phyloP scores from a whole-genome alignment of 2,329 filamentous ascomycete genomes.

The Epichloe hybrida region DNA sequence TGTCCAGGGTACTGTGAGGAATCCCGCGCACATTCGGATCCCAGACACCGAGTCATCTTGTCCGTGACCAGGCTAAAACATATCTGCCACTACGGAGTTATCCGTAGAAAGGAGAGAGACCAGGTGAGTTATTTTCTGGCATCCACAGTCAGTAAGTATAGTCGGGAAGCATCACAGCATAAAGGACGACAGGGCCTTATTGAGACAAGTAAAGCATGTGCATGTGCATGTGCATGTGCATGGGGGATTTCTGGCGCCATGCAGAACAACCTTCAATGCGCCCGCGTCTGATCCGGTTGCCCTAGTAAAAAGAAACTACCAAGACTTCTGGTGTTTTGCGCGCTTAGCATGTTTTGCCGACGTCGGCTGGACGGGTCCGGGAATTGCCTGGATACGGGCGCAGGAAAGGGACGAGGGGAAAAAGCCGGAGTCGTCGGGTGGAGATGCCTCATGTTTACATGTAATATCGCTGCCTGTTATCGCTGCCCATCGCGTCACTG shows the following conservation, averaged over 20 bases:
- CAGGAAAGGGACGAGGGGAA: too few species aligned
- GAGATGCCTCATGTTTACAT: neutral
- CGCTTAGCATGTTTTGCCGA: too few species aligned
- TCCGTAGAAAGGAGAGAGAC: neutral
- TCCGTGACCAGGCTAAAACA: neutral
- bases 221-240: neutral
- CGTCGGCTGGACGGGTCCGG: too few species aligned
- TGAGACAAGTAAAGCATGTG: neutral
- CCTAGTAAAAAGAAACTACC: too few species aligned
- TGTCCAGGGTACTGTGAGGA: neutral
- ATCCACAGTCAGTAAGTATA: neutral
- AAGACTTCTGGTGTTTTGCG: too few species aligned
- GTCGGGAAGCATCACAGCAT: neutral
- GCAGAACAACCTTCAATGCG: neutral
- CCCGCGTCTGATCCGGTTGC: too few species aligned
- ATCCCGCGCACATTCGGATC: neutral
- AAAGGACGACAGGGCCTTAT: neutral
- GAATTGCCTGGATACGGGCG: too few species aligned
- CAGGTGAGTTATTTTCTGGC: slow-evolving; percentile 2
- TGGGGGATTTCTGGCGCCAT: neutral
- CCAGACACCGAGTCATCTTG: neutral
- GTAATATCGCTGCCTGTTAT: too few species aligned
- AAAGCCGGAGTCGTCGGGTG: too few species aligned
- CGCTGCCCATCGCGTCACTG: neutral
- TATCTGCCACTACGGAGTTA: neutral